These are phyloP conservation scores for Daldinia bambusicola DNA, from an alignment of 495 filamentous ascomycete species.

Conservation along the genomic window DNA sequence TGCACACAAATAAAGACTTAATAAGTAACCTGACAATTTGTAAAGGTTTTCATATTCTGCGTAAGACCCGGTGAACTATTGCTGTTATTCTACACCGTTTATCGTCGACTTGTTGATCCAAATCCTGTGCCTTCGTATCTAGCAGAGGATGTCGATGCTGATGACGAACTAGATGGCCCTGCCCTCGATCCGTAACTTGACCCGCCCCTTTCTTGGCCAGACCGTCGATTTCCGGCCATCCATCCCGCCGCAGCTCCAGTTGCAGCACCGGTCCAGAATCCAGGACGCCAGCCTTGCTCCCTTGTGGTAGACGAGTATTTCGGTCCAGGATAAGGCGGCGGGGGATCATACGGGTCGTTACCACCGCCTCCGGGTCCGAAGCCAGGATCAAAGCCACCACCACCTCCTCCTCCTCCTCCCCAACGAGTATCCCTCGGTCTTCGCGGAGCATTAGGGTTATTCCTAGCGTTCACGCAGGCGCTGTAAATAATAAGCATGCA, in stretches of 20 bases:
- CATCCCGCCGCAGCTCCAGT: slow-evolving; percentile 78
- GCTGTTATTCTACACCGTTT: slow-evolving; percentile 3
- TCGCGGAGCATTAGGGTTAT: background rate
- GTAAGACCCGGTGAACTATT: background rate
- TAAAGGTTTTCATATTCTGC: background rate
- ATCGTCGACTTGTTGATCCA: slow-evolving; percentile 85
- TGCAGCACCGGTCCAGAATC: slow-evolving; percentile 85
- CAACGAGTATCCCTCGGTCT: slow-evolving; percentile 30
- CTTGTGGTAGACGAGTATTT: slow-evolving; percentile 49
- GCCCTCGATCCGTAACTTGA: slow-evolving; percentile 52
- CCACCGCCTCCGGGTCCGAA: slow-evolving; percentile 60
- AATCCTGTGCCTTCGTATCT: slow-evolving; percentile 87
- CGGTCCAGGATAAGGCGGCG: slow-evolving; percentile 64
- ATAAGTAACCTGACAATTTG: slow-evolving; percentile 4
- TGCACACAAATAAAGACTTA: slow-evolving; percentile 20
- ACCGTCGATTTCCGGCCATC: slow-evolving; percentile 67
- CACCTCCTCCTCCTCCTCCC: slow-evolving; percentile 46
- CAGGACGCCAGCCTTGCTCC: slow-evolving; percentile 75
- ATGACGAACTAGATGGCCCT: slow-evolving; percentile 51
- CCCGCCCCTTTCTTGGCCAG: slow-evolving; percentile 43
- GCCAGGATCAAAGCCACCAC: slow-evolving; percentile 45
- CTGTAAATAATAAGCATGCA: slow-evolving; percentile 63
- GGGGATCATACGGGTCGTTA: slow-evolving; percentile 64
- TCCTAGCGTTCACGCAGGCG: slow-evolving; percentile 43
- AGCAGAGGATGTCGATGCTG: slow-evolving; percentile 61